Conservation (phyloP, 306 rosid species). For the Cucurbita argyrosperma region DNA sequence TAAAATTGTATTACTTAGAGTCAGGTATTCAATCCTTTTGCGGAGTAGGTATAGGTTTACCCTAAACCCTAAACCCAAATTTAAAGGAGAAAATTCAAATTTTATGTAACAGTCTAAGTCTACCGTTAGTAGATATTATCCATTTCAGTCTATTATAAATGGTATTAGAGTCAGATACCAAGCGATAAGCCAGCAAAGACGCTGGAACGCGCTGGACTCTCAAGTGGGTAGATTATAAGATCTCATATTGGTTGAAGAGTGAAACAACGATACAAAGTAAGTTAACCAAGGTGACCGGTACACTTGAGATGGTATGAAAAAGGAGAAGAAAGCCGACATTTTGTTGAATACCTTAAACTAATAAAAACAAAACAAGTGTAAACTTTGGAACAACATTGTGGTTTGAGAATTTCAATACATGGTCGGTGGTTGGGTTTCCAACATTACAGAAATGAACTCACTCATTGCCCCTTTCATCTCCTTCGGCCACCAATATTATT, state of each 20-base stretch:
- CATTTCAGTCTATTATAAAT: too few relatives aligned
- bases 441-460: background rate
- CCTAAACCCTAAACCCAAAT: too few relatives aligned
- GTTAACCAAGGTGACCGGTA: too few relatives aligned
- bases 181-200: too few relatives aligned
- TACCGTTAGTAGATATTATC: too few relatives aligned
- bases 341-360: background rate
- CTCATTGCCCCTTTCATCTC: background rate
- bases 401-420: constrained; percentile 1
- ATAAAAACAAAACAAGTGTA: background rate
- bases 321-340: background rate
- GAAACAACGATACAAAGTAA: too few relatives aligned
- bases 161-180: too few relatives aligned
- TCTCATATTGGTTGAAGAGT: too few relatives aligned
- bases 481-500: background rate
- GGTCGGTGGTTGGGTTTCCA: constrained; percentile 11
- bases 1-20: background rate
- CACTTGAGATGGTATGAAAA: background rate
- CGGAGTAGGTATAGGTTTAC: background rate
- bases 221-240: too few relatives aligned
- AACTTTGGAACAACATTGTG: background rate
- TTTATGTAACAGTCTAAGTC: too few relatives aligned
- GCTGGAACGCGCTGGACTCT: too few relatives aligned
- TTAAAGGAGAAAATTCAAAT: too few relatives aligned
- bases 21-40: background rate